Evolutionary conservation across 441 rosid species (phyloP), one percentile per base, ranked within the genome.

Genomic region (Euphorbia celastroides): DNA sequence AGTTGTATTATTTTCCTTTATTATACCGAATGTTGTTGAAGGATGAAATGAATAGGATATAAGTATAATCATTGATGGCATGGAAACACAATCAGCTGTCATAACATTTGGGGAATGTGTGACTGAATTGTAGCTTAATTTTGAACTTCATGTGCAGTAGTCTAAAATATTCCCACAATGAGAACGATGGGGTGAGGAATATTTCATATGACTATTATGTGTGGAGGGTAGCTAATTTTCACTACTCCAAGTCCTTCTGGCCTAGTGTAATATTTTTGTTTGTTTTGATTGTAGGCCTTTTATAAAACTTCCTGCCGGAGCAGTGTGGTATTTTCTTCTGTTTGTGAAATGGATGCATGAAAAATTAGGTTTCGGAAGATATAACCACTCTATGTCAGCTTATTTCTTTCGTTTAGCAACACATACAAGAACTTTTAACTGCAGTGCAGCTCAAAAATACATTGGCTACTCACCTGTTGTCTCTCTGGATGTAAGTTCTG

Each of bases 361-460:
- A 62, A 84, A 81, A 67, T 73, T 83, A 70, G 83, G 76, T 27
- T 68, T 75, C 66, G 69, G 56, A 68, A 78, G 66, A 63, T 72
- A 73, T 66, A 80, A 70, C 66, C 78, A 72, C 76, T 78, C 79
- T 48, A 54, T 79, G 60, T 79, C 88, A 66, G 81, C 83, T 66
- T 77, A 79, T 72, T 70, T 81, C 73, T 69, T 84, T 73, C 82
- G 79, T 59, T 46, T 87, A 77, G 90, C 96, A 79, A 79, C 90
- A 41, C 75, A 82, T 64, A 83, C 84, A 32, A 86, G 96, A 78
- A 89, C 96, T 74, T 89, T 91, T 72, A 85, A 85, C 77, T 85
- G 95, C 84, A 77, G 73, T 75, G 92, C 89, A 56, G 97, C 97
- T 65, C 82, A 67, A 69, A 84, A 80, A 75, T 83, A 82, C 78